Base-by-base conservation (phyloP, 208 protist genomes). In the Trypanosoma theileri region DNA sequence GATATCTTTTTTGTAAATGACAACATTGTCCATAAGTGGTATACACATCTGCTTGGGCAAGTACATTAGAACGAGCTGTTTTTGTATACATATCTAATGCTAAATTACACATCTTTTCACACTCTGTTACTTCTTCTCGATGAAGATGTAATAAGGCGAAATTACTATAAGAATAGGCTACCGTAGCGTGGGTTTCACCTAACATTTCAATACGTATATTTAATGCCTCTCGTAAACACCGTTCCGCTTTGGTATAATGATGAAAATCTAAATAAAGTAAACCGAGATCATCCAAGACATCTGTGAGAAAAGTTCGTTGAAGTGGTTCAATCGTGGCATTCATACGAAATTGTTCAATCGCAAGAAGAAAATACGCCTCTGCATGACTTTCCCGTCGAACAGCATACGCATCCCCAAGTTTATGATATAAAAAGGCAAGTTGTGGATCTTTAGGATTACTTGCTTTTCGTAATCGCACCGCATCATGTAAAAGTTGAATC, bases 111-210 rank as follows among this genome's bases (percentile, higher is more conserved):
- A 94, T 92, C 56, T 88, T 89, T 69, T 92, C 86, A 67, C 88
- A 92, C 53, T 91, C 73, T 22, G 73, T 79, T 45, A 69, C 79
- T 42, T 94, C 81, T 69, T 93, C 73, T 14, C 80, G 78, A 40
- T 91, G 86, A 7, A 93, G 74, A 69, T 96, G 84, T 16, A 96
- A 80, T 0, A 96, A 72, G 0, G 79, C 81, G 56, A 96, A 93
- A 77, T 96, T 96, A 75, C 86, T 93, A 79, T 96, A 96, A 24
- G 82, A 90, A 79, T 96, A 96, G n/a, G 88, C 91, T 44, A 96
- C 85, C 16, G 86, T 94, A 24, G 85, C 86, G 64, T 96, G 91
- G 62, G 79, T 91, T 53, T 94, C 88, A 44, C 91, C 91, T 28
- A 96, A 79, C 84, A 91, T 89, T 61, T 86, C 79, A 63, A 96